A percentile compares a stretch with the other conserved stretches of the same genome.
Evolutionary conservation across 345 rosid genomes (phyloP).

Genomic region (Odontarrhena argentea): DNA sequence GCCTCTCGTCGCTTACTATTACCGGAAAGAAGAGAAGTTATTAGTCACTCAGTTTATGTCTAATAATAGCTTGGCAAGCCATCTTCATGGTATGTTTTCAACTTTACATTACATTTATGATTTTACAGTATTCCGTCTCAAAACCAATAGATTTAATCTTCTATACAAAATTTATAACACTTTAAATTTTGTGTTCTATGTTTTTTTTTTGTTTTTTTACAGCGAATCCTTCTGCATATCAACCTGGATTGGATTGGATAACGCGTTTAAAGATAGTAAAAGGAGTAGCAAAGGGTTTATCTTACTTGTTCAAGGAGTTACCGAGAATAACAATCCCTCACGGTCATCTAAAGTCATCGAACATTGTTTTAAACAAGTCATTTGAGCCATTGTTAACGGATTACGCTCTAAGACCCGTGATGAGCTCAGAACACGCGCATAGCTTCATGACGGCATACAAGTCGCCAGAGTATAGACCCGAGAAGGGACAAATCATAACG

Average conservation of each 20-base stretch:
- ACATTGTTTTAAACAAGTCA: slow-evolving; percentile 57
- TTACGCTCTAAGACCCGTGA: slow-evolving; percentile 60
- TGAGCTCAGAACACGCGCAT: slow-evolving; percentile 64
- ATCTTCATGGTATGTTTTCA: slow-evolving; percentile 58
- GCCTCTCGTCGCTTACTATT: slow-evolving; percentile 60
- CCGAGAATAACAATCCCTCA: slow-evolving; percentile 62
- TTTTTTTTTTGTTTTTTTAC: slow-evolving; percentile 8
- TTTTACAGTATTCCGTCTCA: neutral
- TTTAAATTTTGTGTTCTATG: neutral
- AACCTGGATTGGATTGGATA: slow-evolving; percentile 59
- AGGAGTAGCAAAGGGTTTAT: slow-evolving; percentile 63
- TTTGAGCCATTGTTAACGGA: slow-evolving; percentile 63
- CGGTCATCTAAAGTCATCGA: slow-evolving; percentile 78
- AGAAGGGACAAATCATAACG: slow-evolving; percentile 40
- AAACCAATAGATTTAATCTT: neutral
- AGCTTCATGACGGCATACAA: slow-evolving; percentile 66
- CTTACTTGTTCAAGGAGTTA: slow-evolving; percentile 56
- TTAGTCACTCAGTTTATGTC: slow-evolving; percentile 52
- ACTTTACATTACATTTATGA: neutral
- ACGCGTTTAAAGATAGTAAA: slow-evolving; percentile 60
- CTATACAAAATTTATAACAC: neutral
- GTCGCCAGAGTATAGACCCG: slow-evolving; percentile 59
- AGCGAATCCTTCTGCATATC: slow-evolving; percentile 51
- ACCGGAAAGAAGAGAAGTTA: slow-evolving; percentile 71
- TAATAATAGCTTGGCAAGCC: slow-evolving; percentile 68